Base-by-base conservation (phyloP, 768 basidiomycete species). In the Kwoniella shandongensis region DNA sequence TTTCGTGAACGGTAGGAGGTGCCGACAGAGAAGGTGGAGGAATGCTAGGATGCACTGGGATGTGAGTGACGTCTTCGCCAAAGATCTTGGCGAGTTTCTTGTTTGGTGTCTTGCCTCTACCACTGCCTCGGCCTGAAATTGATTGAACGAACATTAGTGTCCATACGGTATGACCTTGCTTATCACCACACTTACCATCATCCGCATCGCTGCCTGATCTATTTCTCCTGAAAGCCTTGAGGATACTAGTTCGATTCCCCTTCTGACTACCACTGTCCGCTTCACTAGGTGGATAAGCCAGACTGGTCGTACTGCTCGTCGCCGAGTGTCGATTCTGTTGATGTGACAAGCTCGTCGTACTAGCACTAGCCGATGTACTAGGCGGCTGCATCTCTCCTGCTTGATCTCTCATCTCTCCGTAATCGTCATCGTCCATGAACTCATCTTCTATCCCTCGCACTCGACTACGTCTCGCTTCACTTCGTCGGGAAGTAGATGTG, bases 11-110 rank as follows among this genome's bases (percentile, higher is more conserved):
- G 15, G 46, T 39, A 20, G 49, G 45, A 2, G 38, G 50, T n/a
- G n/a, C 13, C 7, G 32, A 12, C 20, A 29, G 11, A 30, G 51
- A 20, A 32, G 27, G 40, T 6, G 46, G 57, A 13, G 57, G 48
- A 4, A 51, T 49, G 23, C 56, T 51, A 30, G 57, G 44, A 23
- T 42, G 44, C n/a, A 48, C 51, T 13, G 59, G 58, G 12, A 63
- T 44, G 4, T 36, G 35, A 3, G 53, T 23, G 41, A 60, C 30
- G 36, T 72, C 71, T 49, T 75, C 72, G 10, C 77, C 73, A 20
- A 78, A 62, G 20, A 76, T 20, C 45, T 75, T 76, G 45, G 74
- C 70, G 1, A 74, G 63, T 51, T 75, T 76, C 58, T 65, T 69
- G 59, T 53, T 66, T 22, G 45, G 59, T 13, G 51, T 60, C 44